These are phyloP conservation scores for Stachybotrys echinatus DNA, from an alignment of 2,329 filamentous ascomycete genomes.

Conservation along the genomic window DNA sequence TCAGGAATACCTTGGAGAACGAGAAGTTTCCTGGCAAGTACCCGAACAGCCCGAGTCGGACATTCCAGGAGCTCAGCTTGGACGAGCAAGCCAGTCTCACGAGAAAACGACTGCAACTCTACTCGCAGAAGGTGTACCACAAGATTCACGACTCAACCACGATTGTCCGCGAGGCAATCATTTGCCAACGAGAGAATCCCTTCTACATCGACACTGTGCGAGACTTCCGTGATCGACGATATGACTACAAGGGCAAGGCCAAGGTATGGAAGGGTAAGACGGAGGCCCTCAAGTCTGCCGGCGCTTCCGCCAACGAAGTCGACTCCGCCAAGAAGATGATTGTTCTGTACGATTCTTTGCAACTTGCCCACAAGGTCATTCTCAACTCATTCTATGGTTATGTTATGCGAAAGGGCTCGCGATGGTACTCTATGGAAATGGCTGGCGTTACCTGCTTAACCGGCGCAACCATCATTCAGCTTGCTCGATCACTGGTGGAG, in stretches of 20 bases:
- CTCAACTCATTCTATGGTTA: slow-evolving; percentile 99
- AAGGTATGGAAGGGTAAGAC: slow-evolving; percentile 99
- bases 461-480: slow-evolving; percentile 92
- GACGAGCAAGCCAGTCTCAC: slow-evolving; percentile 80
- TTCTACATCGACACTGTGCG: slow-evolving; percentile 97
- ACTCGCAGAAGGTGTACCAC: slow-evolving; percentile 98
- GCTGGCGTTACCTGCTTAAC: slow-evolving; percentile 96
- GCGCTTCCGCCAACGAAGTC: slow-evolving; percentile 69
- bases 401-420: slow-evolving; percentile 97
- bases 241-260: slow-evolving; percentile 97
- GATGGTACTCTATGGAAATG: slow-evolving; percentile 99
- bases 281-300: slow-evolving; percentile 75
- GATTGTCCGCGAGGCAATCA: slow-evolving; percentile 91
- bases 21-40: slow-evolving; percentile 82
- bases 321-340: slow-evolving; percentile 99
- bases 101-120: slow-evolving; percentile 83
- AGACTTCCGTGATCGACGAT: slow-evolving; percentile 92
- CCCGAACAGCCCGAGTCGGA: slow-evolving; percentile 62
- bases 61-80: slow-evolving; percentile 72
- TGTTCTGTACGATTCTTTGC: slow-evolving; percentile 87
- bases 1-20: slow-evolving; percentile 82
- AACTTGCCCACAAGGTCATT: slow-evolving; percentile 98
- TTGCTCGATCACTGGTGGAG: slow-evolving; percentile 90
- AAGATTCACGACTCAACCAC: slow-evolving; percentile 96
- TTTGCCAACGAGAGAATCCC: slow-evolving; percentile 95